Conservation (phyloP, 2,329 filamentous ascomycete species). For the Xylaria arbuscula region DNA sequence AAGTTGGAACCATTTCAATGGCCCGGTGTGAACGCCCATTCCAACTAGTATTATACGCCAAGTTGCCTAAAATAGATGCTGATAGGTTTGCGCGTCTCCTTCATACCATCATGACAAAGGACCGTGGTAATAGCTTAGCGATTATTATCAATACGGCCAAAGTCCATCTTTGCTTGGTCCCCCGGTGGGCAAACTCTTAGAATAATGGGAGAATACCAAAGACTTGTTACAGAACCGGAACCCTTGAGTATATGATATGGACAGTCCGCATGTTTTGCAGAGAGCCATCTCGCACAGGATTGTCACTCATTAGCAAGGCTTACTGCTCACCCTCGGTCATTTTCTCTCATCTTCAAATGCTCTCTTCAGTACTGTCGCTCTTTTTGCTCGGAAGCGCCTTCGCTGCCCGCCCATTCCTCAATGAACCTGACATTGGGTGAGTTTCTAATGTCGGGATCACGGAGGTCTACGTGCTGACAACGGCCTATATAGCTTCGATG, state of each 20-base stretch:
- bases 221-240: neutral
- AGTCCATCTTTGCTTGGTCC: slow-evolving; percentile 1
- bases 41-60: neutral
- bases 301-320: neutral
- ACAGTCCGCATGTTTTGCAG: neutral
- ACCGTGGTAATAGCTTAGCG: neutral
- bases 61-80: neutral
- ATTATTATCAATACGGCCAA: neutral
- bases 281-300: neutral
- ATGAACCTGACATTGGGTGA: neutral
- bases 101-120: neutral
- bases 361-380: neutral
- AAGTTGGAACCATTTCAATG: neutral
- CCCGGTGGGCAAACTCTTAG: neutral
- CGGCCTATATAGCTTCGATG: neutral
- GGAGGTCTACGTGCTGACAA: neutral
- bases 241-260: neutral
- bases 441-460: neutral
- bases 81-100: neutral
- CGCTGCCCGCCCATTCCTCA: neutral
- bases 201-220: neutral
- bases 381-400: neutral
- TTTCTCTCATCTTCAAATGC: neutral
- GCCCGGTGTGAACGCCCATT: neutral
- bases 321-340: neutral